Conservation (phyloP, 2,329 filamentous ascomycete species). For the Scolecobasidium constrictum region DNA sequence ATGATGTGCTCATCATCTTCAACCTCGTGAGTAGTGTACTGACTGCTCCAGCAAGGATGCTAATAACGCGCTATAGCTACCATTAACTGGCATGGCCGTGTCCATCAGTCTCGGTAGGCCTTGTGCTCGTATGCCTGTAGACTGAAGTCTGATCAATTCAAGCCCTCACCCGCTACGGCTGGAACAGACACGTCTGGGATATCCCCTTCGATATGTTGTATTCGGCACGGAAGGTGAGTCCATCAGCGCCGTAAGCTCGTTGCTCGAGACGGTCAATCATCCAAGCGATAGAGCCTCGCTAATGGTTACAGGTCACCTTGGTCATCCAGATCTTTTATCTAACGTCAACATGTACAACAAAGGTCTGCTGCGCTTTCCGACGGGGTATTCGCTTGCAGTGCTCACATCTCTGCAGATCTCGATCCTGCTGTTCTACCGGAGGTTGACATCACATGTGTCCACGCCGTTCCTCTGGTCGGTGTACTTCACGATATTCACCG, state of each 20-base stretch:
- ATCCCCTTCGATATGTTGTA: neutral
- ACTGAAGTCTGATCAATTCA: too few relatives aligned
- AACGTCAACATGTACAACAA: slow-evolving; percentile 12
- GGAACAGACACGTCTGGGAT: slow-evolving; percentile 8
- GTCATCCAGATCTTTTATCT: slow-evolving; percentile 15
- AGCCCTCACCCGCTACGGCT: slow-evolving; percentile 4
- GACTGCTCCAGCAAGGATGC: too few relatives aligned
- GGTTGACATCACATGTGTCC: slow-evolving; percentile 10
- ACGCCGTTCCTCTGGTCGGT: slow-evolving; percentile 1
- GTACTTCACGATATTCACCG: slow-evolving; percentile 7
- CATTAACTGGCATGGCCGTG: slow-evolving; percentile 10
- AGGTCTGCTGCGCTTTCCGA: too few relatives aligned
- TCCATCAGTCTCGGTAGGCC: slow-evolving; percentile 11
- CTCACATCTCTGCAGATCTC: too few relatives aligned
- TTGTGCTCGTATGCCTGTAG: too few relatives aligned
- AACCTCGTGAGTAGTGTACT: slow-evolving; percentile 19
- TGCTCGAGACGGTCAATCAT: too few relatives aligned
- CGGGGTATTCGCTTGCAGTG: too few relatives aligned
- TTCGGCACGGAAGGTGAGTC: slow-evolving; percentile 8
- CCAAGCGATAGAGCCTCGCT: too few relatives aligned
- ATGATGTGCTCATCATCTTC: slow-evolving; percentile 15
- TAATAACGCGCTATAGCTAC: slow-evolving; percentile 8
- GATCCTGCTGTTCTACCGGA: slow-evolving; percentile 15
- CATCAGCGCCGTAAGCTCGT: too few relatives aligned
- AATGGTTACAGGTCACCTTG: neutral